These are phyloP conservation scores for Plasmopara viticola DNA, from an alignment of 352 stramenopile genomes.

Conservation along the genomic window DNA sequence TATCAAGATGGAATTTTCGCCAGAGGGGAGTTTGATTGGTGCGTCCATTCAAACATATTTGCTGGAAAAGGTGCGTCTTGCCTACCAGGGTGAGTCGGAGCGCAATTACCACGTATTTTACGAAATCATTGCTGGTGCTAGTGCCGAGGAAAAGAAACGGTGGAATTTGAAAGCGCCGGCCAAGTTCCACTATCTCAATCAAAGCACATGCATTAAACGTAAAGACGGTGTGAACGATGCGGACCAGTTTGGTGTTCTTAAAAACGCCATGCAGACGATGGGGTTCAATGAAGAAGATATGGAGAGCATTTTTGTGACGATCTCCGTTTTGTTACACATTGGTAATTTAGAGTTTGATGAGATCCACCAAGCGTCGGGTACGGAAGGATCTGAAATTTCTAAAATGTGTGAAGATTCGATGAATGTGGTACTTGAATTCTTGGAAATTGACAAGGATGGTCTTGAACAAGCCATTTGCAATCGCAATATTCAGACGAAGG, in stretches of 20 bases:
- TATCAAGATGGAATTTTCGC: constrained; percentile 94
- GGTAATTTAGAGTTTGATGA: constrained; percentile 92
- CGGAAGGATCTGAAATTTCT: constrained; percentile 64
- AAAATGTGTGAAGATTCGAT: constrained; percentile 49
- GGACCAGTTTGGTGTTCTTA: constrained; percentile 78
- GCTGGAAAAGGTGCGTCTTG: constrained; percentile 93
- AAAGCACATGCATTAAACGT: constrained; percentile 80
- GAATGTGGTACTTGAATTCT: constrained; percentile 74
- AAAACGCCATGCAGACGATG: constrained; percentile 80
- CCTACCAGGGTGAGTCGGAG: constrained; percentile 89
- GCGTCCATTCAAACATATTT: constrained; percentile 95
- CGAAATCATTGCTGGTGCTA: constrained; percentile 83
- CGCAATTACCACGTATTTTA: constrained; percentile 98
- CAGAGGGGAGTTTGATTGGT: constrained; percentile 70
- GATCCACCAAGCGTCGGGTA: constrained; percentile 44
- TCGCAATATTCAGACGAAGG: constrained; percentile 90
- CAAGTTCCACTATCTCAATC: constrained; percentile 88
- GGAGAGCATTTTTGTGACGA: constrained; percentile 88
- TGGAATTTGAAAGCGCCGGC: constrained; percentile 48
- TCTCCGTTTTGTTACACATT: constrained; percentile 89
- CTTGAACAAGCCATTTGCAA: constrained; percentile 90
- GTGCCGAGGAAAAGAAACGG: constrained; percentile 48
- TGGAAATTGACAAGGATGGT: constrained; percentile 81
- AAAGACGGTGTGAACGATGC: constrained; percentile 87
- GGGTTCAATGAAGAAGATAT: constrained; percentile 86